These are phyloP conservation scores for Magnaporthiopsis rhizophila DNA, from an alignment of 2,329 filamentous ascomycete species.

Conservation along the genomic window DNA sequence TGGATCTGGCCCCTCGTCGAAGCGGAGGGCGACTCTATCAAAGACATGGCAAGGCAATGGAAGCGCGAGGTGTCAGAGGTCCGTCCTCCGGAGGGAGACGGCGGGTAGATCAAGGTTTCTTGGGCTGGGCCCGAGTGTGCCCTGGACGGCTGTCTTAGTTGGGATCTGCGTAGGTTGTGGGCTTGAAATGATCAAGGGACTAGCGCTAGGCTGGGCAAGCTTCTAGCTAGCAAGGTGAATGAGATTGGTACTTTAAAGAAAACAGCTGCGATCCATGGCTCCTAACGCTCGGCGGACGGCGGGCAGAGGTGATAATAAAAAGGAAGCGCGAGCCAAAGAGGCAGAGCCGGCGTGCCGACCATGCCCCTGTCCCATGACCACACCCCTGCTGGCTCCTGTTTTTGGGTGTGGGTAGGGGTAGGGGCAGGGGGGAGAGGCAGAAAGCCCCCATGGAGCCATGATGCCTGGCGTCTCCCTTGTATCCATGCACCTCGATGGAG, in stretches of 20 bases:
- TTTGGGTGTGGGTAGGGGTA: neutral
- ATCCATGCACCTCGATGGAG: neutral
- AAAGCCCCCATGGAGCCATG: neutral
- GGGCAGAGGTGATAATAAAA: conserved; percentile 1
- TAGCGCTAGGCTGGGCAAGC: neutral
- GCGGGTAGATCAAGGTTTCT: conserved; percentile 1
- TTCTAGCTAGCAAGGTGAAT: neutral
- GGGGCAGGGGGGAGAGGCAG: neutral
- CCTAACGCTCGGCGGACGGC: neutral
- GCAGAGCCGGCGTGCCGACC: neutral
- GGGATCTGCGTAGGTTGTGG: neutral
- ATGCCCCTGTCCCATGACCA: neutral
- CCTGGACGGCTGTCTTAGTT: neutral
- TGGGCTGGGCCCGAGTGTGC: neutral
- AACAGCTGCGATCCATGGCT: neutral
- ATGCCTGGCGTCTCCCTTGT: neutral
- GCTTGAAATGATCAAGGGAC: neutral
- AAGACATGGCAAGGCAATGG: neutral
- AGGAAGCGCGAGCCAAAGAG: neutral
- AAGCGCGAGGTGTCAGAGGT: neutral
- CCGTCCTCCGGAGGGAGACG: neutral
- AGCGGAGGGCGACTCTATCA: neutral
- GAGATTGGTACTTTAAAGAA: neutral
- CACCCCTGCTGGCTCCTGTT: neutral
- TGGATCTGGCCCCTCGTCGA: neutral